These are phyloP conservation scores for Saccharum hybrid DNA, from an alignment of 202 grass and related monocot genomes.

Conservation along the genomic window DNA sequence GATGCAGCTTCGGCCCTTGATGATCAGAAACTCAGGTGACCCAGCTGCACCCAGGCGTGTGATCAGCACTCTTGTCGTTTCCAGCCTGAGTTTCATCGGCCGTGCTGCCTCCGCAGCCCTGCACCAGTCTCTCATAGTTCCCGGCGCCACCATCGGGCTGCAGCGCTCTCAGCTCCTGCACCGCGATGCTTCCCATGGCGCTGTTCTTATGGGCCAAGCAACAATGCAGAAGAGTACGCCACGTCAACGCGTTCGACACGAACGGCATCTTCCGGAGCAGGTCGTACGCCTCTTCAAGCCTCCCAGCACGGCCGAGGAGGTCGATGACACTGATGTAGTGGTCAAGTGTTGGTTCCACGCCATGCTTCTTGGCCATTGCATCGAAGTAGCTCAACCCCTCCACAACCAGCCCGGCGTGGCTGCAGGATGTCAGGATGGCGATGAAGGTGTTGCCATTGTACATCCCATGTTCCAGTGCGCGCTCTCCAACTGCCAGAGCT, in stretches of 20 bases:
- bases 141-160: neutral
- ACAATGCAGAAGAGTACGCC: constrained; percentile 61
- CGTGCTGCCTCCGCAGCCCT: neutral
- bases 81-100: neutral
- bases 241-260: constrained; percentile 39
- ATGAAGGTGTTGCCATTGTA: constrained; percentile 68
- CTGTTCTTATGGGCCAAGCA: constrained; percentile 51
- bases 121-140: constrained; percentile 50
- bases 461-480: constrained; percentile 45
- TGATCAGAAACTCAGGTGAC: constrained; percentile 46
- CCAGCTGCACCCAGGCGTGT: constrained; percentile 58
- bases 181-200: constrained; percentile 38
- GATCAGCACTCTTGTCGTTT: constrained; percentile 8
- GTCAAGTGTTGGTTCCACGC: constrained; percentile 54
- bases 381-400: constrained; percentile 70
- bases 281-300: constrained; percentile 49
- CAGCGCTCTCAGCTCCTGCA: constrained; percentile 41
- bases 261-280: constrained; percentile 53
- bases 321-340: constrained; percentile 62
- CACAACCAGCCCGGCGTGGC: constrained; percentile 54
- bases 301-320: constrained; percentile 66
- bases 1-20: neutral
- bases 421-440: constrained; percentile 63
- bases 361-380: constrained; percentile 56
- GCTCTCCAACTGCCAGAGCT: constrained; percentile 51